These are phyloP conservation scores for Neurospora discreta DNA, from an alignment of 495 filamentous ascomycete genomes.

Conservation along the genomic window DNA sequence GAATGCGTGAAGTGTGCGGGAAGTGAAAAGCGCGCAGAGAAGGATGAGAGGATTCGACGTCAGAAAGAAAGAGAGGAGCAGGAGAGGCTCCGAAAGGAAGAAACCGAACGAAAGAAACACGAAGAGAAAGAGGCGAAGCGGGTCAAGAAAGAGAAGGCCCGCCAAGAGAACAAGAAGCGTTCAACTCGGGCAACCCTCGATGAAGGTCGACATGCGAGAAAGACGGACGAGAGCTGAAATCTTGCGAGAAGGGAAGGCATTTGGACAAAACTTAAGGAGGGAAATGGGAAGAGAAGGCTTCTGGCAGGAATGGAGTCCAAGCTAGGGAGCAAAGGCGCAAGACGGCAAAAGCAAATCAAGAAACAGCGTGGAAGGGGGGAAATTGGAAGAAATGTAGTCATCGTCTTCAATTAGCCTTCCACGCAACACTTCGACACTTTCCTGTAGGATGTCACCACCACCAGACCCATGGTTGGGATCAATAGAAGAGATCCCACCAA, in stretches of 20 bases:
- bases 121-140: not conserved
- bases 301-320: too few relatives aligned
- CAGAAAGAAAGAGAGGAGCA: not conserved
- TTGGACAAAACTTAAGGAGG: not conserved
- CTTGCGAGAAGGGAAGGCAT: not conserved
- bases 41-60: not conserved
- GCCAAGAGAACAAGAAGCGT: not conserved
- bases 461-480: not conserved
- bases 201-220: not conserved
- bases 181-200: not conserved
- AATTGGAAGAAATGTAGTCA: not conserved
- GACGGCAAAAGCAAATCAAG: not conserved
- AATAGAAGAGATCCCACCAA: not conserved
- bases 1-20: not conserved
- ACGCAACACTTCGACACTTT: not conserved
- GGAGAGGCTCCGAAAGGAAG: not conserved
- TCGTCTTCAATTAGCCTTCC: not conserved
- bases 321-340: too few relatives aligned
- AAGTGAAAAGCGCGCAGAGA: not conserved
- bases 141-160: not conserved
- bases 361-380: not conserved
- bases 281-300: not conserved
- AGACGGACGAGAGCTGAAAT: not conserved
- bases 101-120: not conserved
- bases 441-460: not conserved